phyloP scores from a whole-genome alignment of 108 stramenopile genomes.

The Skeletonema tropicum region DNA sequence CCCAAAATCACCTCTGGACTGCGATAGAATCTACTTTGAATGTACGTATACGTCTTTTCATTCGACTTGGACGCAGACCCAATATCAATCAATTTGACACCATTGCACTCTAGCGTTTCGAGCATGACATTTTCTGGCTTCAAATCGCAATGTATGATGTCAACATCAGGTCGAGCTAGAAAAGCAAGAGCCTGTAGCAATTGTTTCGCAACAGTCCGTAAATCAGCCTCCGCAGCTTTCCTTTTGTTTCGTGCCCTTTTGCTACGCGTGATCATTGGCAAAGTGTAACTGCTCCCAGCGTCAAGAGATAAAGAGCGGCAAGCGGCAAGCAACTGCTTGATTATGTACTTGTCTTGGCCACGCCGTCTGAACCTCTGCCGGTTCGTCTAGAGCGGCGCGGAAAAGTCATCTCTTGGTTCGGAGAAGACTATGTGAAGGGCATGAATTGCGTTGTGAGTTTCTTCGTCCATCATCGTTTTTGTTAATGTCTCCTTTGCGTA shows the following conservation, averaged over 20 bases:
- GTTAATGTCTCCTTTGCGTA: too few relatives aligned
- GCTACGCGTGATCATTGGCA: too few relatives aligned
- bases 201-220: conserved; percentile 96
- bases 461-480: not conserved
- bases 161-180: conserved; percentile 83
- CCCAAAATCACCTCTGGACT: conserved; percentile 99
- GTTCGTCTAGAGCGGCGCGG: not conserved
- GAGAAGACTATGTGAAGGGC: not conserved
- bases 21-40: conserved; percentile 98
- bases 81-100: conserved; percentile 62
- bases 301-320: too few relatives aligned
- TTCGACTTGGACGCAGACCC: conserved; percentile 26
- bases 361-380: not conserved
- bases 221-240: too few relatives aligned
- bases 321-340: too few relatives aligned
- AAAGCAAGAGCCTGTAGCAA: conserved; percentile 73
- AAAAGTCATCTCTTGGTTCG: not conserved
- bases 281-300: too few relatives aligned
- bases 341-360: too few relatives aligned
- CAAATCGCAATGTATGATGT: conserved; percentile 74
- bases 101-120: conserved; percentile 44
- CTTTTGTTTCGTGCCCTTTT: too few relatives aligned
- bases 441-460: not conserved
- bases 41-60: conserved; percentile 84
- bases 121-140: conserved; percentile 87